Evolutionary conservation across 306 rosid genomes (phyloP), one percentile per base, ranked within the genome.

Genomic region (Aeschynomene evenia): DNA sequence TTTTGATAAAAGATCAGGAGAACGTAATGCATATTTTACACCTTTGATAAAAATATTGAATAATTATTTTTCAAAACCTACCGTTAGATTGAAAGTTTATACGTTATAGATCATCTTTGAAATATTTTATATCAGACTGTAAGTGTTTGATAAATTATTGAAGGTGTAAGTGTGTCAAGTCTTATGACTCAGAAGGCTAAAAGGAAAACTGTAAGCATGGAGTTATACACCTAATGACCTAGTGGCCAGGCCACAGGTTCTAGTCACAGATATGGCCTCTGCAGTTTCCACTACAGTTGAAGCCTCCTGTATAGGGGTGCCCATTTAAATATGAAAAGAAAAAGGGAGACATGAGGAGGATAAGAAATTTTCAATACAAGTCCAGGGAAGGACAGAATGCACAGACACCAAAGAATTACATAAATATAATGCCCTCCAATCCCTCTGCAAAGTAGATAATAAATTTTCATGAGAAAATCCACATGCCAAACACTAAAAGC

Each of bases 331-430:
- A 60, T 48, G 40, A 7, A 10, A 45, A 43, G 16, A 26, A 50
- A 5, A 33, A 42, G 42, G 21, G 4, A 63, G 10, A 53, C 51
- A 53, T 24, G 14, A 19, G 8, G 19, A 40, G 5, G 49, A 54
- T 64, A 42, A 63, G 48, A 64, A 74, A 23, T 53, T 39, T n/a
- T 42, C 49, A 72, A 42, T 12, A 43, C 7, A 12, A 74, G 6
- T 22, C 19, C n/a, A 66, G 31, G 31, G 31, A 74, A 51, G 33
- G 61, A 55, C 39, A 31, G 0, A 52, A 37, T 13, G 8, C 15
- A 29, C 13, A 58, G 19, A 60, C 4, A 31, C 14, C 14, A 34
- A 60, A 33, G 23, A 48, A 14, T 31, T 21, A 43, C 29, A 56
- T 28, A 2, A 57, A 57, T 20, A 19, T 36, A 60, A 60, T 26